phyloP scores from a whole-genome alignment of 2,329 filamentous ascomycete genomes.

The Aspergillus eucalypticola region DNA sequence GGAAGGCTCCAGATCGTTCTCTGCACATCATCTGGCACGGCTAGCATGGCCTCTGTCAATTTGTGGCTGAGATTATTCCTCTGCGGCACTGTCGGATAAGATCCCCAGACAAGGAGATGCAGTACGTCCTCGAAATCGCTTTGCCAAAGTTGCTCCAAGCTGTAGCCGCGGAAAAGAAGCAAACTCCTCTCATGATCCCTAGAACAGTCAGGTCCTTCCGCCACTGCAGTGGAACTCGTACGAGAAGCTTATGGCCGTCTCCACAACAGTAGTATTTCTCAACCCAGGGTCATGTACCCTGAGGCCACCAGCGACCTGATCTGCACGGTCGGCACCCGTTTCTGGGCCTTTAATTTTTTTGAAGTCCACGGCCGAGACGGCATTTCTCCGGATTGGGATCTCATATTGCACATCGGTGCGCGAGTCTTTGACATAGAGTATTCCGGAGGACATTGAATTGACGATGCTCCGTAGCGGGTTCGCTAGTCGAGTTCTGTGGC shows the following conservation, averaged over 20 bases:
- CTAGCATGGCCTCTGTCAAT: slow-evolving; percentile 25
- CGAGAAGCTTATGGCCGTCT: slow-evolving; percentile 36
- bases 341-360: slow-evolving; percentile 27
- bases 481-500: no score
- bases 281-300: slow-evolving; percentile 38
- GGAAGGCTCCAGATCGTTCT: slow-evolving; percentile 26
- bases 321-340: slow-evolving; percentile 18
- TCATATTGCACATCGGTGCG: slow-evolving; percentile 30
- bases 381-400: slow-evolving; percentile 32
- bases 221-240: slow-evolving; percentile 11
- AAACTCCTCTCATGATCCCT: slow-evolving; percentile 32
- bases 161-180: slow-evolving; percentile 33
- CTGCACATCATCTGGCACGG: slow-evolving; percentile 25
- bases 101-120: slow-evolving; percentile 33
- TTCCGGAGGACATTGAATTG: slow-evolving; percentile 21
- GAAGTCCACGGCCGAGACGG: slow-evolving; percentile 31
- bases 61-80: slow-evolving; percentile 19
- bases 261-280: slow-evolving; percentile 34
- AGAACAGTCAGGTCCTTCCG: neutral
- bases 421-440: slow-evolving; percentile 28
- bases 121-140: slow-evolving; percentile 37
- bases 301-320: slow-evolving; percentile 30
- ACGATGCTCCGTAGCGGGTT: neutral
- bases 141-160: slow-evolving; percentile 32
- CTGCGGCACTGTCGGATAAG: slow-evolving; percentile 26